phyloP scores from a whole-genome alignment of 2,329 filamentous ascomycete species.

The Calonectria pseudoturangicola region DNA sequence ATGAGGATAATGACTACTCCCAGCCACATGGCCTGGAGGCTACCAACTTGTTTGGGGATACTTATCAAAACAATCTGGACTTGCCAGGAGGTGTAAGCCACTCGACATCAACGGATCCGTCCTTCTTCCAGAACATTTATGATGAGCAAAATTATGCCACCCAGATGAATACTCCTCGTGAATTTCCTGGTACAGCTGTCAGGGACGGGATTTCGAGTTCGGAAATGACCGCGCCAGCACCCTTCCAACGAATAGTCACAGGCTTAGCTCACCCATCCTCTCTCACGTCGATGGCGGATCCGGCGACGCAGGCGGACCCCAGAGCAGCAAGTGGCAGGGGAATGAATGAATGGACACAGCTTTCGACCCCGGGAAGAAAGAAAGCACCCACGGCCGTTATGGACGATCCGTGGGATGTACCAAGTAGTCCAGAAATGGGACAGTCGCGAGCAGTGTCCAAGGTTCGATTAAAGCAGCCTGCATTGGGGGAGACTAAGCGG shows the following conservation, averaged over 20 bases:
- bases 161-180: conserved; percentile 46
- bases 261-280: conserved; percentile 54
- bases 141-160: conserved; percentile 65
- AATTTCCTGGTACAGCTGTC: conserved; percentile 31
- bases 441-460: conserved; percentile 41
- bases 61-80: conserved; percentile 37
- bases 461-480: conserved; percentile 43
- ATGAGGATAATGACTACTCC: conserved; percentile 56
- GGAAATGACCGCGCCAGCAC: conserved; percentile 52
- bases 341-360: conserved; percentile 57
- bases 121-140: conserved; percentile 69
- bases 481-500: conserved; percentile 15
- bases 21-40: conserved; percentile 41
- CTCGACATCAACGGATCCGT: conserved; percentile 67
- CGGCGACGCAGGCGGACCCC: conserved; percentile 37
- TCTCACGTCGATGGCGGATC: conserved; percentile 56
- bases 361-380: conserved; percentile 57
- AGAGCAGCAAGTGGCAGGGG: conserved; percentile 41
- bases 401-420: conserved; percentile 66
- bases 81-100: conserved; percentile 55
- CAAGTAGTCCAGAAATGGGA: conserved; percentile 62
- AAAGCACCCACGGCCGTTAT: conserved; percentile 49
- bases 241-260: conserved; percentile 54
- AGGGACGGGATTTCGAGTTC: conserved; percentile 48
- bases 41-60: conserved; percentile 29